Evolutionary conservation across 257 asterid genomes (phyloP).

Genomic region (Gynochthodes officinalis): DNA sequence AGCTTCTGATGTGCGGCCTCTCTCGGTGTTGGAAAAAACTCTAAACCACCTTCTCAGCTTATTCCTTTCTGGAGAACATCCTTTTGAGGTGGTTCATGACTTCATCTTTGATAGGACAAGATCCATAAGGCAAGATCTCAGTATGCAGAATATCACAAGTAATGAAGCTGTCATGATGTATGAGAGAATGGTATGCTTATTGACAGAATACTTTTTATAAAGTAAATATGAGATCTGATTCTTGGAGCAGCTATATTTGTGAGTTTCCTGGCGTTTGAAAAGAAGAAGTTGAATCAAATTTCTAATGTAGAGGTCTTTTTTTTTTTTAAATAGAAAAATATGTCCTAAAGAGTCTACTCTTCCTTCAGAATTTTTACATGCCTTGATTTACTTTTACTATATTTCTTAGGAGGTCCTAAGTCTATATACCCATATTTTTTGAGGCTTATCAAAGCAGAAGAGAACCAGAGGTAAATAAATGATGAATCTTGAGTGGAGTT

Average conservation of each 20-base stretch:
- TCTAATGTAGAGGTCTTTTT: too few species aligned
- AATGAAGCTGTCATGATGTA: constrained; percentile 66
- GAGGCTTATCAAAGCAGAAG: background rate
- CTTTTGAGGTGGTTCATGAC: constrained; percentile 84
- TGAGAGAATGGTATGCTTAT: constrained; percentile 81
- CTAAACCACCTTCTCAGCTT: constrained; percentile 61
- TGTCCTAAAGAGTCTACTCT: background rate
- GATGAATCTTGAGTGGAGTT: background rate
- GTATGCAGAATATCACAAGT: constrained; percentile 71
- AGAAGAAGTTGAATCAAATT: background rate
- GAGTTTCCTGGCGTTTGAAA: background rate
- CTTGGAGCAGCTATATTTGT: background rate
- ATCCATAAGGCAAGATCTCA: constrained; percentile 91
- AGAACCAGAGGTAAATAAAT: too few species aligned
- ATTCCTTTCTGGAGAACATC: constrained; percentile 50
- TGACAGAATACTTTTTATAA: constrained; percentile 5
- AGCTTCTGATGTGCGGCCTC: constrained; percentile 83
- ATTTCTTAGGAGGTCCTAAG: too few species aligned
- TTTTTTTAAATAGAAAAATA: too few species aligned
- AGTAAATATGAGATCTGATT: background rate
- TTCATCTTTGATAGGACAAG: constrained; percentile 88
- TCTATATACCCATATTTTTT: too few species aligned
- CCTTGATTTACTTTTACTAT: too few species aligned
- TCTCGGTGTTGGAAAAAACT: constrained; percentile 70
- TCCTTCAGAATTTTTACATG: background rate